Percentiles rank a stretch among this genome's conserved stretches.
Conservation (phyloP, 2,329 filamentous ascomycete species). For the Colletotrichum tropicicola region DNA sequence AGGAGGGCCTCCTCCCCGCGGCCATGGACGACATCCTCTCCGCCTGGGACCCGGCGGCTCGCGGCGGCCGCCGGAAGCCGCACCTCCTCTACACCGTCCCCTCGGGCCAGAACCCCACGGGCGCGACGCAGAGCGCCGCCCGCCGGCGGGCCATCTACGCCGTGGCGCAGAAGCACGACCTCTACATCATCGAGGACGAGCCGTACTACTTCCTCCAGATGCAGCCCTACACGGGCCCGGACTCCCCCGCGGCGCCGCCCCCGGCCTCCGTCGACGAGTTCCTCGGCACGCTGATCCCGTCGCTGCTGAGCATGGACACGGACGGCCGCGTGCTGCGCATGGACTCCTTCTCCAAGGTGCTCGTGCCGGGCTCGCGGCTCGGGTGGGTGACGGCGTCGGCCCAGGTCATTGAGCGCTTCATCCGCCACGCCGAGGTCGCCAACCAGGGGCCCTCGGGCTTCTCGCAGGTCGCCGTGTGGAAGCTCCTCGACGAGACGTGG, state of each 20-base stretch:
- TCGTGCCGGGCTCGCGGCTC: slow-evolving; percentile 81
- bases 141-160: slow-evolving; percentile 78
- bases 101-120: slow-evolving; percentile 91
- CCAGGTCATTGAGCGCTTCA: slow-evolving; percentile 84
- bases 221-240: slow-evolving; percentile 73
- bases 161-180: slow-evolving; percentile 83
- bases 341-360: slow-evolving; percentile 93
- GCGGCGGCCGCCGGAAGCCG: slow-evolving; percentile 59
- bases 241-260: slow-evolving; percentile 59
- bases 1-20: slow-evolving; percentile 61
- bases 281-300: slow-evolving; percentile 76
- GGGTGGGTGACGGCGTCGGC: slow-evolving; percentile 92
- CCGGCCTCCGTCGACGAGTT: slow-evolving; percentile 76
- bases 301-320: slow-evolving; percentile 80
- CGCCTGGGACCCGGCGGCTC: slow-evolving; percentile 56
- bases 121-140: slow-evolving; percentile 77
- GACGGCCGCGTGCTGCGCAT: slow-evolving; percentile 91
- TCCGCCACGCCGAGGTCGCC: slow-evolving; percentile 82
- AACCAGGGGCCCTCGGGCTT: slow-evolving; percentile 89
- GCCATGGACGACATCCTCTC: slow-evolving; percentile 60
- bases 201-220: slow-evolving; percentile 96
- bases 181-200: slow-evolving; percentile 91
- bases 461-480: slow-evolving; percentile 84
- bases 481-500: slow-evolving; percentile 93
- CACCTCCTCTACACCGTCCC: slow-evolving; percentile 69